Evolutionary conservation across 257 asterid genomes (phyloP), one percentile per base, ranked within the genome.

Genomic region (Handroanthus guayacan): DNA sequence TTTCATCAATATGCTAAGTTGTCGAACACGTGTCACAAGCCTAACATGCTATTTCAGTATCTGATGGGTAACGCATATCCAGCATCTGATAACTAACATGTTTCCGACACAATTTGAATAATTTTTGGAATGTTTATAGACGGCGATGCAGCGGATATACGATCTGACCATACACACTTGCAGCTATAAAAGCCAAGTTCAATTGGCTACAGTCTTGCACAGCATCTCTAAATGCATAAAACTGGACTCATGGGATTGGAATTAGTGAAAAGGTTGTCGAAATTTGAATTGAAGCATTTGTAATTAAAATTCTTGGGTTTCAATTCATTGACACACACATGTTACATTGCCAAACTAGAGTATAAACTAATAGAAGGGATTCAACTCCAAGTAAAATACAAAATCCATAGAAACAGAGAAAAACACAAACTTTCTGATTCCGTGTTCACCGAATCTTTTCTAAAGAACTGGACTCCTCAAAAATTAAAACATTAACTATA

Each of bases 161-260:
- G 5, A 17, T 17, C n/a, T 5, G 7, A 58, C 13, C 1, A 10
- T 17, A 51, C 9, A 60, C 39, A 66, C 71, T 55, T 37, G 39
- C 72, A 62, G 54, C 79, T 60, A 51, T 69, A 74, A 6, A 18
- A 52, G 45, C 70, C 62, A 11, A 71, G 54, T 71, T 75, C 70
- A 47, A 31, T 75, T 11, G 45, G 66, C 41, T 62, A 55, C 75
- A 54, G 56, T 41, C 31, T 3, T 34, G 9, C 67, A 51, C 14
- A 16, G 9, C 66, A 25, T 5, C 0, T 76, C 41, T 6, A n/a
- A 25, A 6, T 68, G 25, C 31, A 70, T 5, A 64, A 6, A 64
- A 64, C 3, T 62, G 8, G 41, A 69, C 18, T 67, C 2, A 17
- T 4, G 36, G 37, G 56, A 77, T 37, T 69, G 51, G 58, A 61